A percentile compares a stretch with the other conserved stretches of the same genome.
These are phyloP conservation scores for Aspergillus wentii DNA, from an alignment of 495 filamentous ascomycete genomes.

Conservation along the genomic window DNA sequence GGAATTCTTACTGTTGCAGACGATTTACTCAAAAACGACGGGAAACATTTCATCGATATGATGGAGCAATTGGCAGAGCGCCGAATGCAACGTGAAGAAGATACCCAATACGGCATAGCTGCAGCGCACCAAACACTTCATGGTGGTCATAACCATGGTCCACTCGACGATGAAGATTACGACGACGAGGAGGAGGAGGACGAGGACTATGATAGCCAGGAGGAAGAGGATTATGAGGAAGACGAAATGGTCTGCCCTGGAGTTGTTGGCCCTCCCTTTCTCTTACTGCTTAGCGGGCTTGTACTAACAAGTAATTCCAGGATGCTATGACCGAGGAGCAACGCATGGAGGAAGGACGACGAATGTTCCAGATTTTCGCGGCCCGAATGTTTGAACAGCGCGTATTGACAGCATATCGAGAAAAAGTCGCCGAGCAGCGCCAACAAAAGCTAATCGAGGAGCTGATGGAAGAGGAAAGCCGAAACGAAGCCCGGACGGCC, in stretches of 20 bases:
- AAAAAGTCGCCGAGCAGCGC: conserved; percentile 90
- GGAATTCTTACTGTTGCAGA: conserved; percentile 98
- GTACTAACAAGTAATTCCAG: too few relatives aligned
- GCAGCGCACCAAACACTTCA: conserved; percentile 58
- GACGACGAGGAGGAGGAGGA: conserved; percentile 79
- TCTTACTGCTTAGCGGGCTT: conserved; percentile 25
- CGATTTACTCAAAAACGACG: conserved; percentile 97
- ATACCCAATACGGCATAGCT: conserved; percentile 65
- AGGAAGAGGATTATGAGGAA: conserved; percentile 80
- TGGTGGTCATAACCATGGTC: conserved; percentile 58
- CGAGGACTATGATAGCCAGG: conserved; percentile 83
- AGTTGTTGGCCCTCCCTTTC: conserved; percentile 11
- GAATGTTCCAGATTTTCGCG: conserved; percentile 99
- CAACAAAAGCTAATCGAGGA: conserved; percentile 90
- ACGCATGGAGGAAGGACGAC: conserved; percentile 95
- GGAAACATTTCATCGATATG: conserved; percentile 99
- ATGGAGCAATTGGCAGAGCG: conserved; percentile 99
- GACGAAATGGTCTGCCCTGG: conserved; percentile 67
- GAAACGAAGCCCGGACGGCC: conserved; percentile 71
- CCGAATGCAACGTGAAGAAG: conserved; percentile 93
- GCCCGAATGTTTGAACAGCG: conserved; percentile 99
- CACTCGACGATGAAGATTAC: conserved; percentile 69
- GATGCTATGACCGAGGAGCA: conserved; percentile 97
- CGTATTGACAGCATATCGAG: conserved; percentile 92
- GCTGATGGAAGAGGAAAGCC: conserved; percentile 73